Evolutionary conservation across 192 early-diverging fungal genomes (phyloP), one percentile per base, ranked within the genome.

Genomic region (Podila verticillata): DNA sequence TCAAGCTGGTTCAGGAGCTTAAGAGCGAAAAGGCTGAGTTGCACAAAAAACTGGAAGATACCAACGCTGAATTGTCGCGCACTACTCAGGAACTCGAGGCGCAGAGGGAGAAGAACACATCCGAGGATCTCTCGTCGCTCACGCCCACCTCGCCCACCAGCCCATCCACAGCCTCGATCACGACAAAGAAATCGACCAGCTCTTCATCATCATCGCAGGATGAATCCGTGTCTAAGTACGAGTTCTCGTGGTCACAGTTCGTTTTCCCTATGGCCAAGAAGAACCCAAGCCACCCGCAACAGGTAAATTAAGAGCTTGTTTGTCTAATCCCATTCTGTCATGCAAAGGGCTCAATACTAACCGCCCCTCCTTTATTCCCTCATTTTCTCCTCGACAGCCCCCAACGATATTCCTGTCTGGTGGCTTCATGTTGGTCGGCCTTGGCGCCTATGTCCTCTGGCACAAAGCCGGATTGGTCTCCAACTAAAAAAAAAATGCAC

Each of bases 171-270:
- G n/a, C 5, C 48, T 65, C 62, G 6, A 51, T 28, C 64, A 57
- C 51, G 29, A 47, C n/a, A 20, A 58, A 26, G 49, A 58, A 66
- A 59, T 29, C 48, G 30, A 34, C 30, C 8, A 12, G 6, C 19
- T n/a, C 61, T 10, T 22, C 61, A 32, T 28, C 56, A n/a, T 22
- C 56, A 34, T 35, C 6, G 7, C 39, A 60, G n/a, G 61, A 68
- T 28, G 61, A 31, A 5, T 20, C 49, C 20, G 35, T 68, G 2
- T 56, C 70, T 0, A 62, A 49, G 35, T 32, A 48, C 44, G 77
- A 80, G 60, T 68, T 68, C 30, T 63, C 75, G 1, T 80, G 77
- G 75, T 63, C 75, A 2, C 69, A 79, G 35, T 79, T 79, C 28
- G 75, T 70, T 10, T 79, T 79, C 20, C 75, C 75, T 12, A 63